Percentiles rank a stretch among this genome's conserved stretches.
Conservation (phyloP, 257 asterid genomes). For the Primulina tabacum region DNA sequence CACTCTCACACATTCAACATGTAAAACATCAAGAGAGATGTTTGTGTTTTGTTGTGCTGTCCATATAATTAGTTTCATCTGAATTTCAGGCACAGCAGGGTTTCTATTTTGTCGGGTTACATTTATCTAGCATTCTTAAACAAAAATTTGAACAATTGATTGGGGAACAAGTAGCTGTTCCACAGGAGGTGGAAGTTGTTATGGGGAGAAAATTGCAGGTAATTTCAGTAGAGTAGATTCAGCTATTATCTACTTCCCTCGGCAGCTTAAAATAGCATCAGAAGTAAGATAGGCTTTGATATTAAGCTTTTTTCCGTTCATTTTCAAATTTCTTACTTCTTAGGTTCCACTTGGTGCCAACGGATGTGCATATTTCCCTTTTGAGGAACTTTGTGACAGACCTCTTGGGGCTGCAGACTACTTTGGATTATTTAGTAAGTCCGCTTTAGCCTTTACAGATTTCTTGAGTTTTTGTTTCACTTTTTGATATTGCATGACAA, state of each 20-base stretch:
- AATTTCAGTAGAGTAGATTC: slow-evolving; percentile 1
- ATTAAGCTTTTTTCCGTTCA: background rate
- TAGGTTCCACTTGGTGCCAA: slow-evolving; percentile 85
- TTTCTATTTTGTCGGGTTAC: slow-evolving; percentile 59
- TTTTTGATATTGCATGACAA: background rate
- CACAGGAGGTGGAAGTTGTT: slow-evolving; percentile 84
- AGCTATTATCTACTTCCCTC: background rate
- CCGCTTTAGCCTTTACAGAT: slow-evolving; percentile 1
- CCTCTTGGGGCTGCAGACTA: slow-evolving; percentile 99
- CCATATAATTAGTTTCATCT: slow-evolving; percentile 20
- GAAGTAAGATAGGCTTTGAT: background rate
- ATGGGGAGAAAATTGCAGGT: slow-evolving; percentile 94
- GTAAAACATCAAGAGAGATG: background rate
- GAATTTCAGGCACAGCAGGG: slow-evolving; percentile 69
- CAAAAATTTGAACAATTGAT: slow-evolving; percentile 65
- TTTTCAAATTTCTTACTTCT: slow-evolving; percentile 15
- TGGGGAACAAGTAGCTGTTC: slow-evolving; percentile 51
- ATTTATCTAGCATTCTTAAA: slow-evolving; percentile 53
- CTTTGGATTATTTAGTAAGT: slow-evolving; percentile 79
- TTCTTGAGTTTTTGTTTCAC: slow-evolving; percentile 6
- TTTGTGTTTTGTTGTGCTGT: background rate
- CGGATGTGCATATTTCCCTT: slow-evolving; percentile 84
- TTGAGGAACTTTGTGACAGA: slow-evolving; percentile 83
- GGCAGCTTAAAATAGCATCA: background rate
- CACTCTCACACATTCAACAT: background rate